These are phyloP conservation scores for Pisolithus thermaeus DNA, from an alignment of 1,284 basidiomycete genomes.

Conservation along the genomic window DNA sequence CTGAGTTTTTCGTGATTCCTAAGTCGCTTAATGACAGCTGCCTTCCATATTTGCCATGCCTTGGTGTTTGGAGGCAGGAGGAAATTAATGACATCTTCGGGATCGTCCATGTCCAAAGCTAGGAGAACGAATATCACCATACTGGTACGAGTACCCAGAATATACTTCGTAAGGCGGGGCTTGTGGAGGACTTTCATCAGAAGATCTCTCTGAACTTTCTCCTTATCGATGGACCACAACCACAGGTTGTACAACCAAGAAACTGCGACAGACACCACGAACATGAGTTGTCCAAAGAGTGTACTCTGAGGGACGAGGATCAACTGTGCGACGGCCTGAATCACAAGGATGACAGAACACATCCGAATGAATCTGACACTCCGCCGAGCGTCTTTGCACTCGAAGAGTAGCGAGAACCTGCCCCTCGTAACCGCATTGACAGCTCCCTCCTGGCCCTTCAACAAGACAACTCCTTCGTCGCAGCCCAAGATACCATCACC, in stretches of 20 bases:
- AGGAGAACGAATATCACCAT: background rate
- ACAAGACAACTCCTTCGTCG: conserved; percentile 16
- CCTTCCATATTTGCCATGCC: conserved; percentile 7
- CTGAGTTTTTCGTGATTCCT: background rate
- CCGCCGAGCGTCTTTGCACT: conserved; percentile 12
- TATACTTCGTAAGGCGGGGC: background rate
- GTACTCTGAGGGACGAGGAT: conserved; percentile 26
- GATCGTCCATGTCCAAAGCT: background rate
- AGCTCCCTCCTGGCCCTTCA: conserved; percentile 25
- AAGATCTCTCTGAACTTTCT: conserved; percentile 22
- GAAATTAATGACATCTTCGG: conserved; percentile 3
- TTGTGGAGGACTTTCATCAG: conserved; percentile 1
- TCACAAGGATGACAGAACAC: conserved; percentile 24
- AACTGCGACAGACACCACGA: conserved; percentile 21
- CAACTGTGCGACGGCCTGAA: conserved; percentile 26
- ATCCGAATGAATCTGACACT: conserved; percentile 12
- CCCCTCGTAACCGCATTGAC: conserved; percentile 26
- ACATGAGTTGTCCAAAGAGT: conserved; percentile 30
- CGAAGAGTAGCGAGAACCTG: conserved; percentile 16
- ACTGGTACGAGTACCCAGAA: background rate
- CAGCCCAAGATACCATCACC: conserved; percentile 22
- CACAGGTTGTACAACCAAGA: conserved; percentile 30
- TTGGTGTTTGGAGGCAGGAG: conserved; percentile 6
- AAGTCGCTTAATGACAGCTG: conserved; percentile 1
- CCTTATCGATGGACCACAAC: conserved; percentile 28